Evolutionary conservation across 495 filamentous ascomycete species (phyloP), one percentile per base, ranked within the genome.

Genomic region (Evernia prunastri): DNA sequence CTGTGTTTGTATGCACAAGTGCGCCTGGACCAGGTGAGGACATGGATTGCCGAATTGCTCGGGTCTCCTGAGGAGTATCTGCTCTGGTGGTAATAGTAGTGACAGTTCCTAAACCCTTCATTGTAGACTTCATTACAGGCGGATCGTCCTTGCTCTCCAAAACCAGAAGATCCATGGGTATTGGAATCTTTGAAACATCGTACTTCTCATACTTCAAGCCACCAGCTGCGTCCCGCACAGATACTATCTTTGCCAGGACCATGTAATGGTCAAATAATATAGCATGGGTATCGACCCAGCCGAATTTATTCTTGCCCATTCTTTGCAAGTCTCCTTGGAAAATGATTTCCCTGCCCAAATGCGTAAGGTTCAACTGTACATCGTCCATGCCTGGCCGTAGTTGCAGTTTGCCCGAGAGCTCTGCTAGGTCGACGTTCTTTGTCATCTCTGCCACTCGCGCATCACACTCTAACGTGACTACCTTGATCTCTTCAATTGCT

Each of bases 211-310:
- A 87, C 69, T 89, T 92, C 61, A 82, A 79, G 7, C 84, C 82
- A 15, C 81, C 80, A 47, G 82, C 74, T 29, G 79, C 78, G 66
- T 96, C 91, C 65, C 86, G 81, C 27, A 84, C 79, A 6, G 80
- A 74, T 29, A 92, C 81, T 8, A 83, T 81, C 77, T 99, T 99
- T 18, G 94, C 89, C 57, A 99, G 76, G 45, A 99, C 91, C 29
- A 99, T 79, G 71, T 96, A 99, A 74, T 99, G 91, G 67, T 99
- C 94, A 68, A 99, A 96, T 2, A 99, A 81, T 51, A 99, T 83
- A 13, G 89, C 91, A 73, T 96, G 91, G 0, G 89, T 93, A 66
- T 99, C 94, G 3, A 96, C 84, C 85, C 92, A 93, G 56, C 85
- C 86, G 69, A 98, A 92, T 63, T 89, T 96, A 25, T 77, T 74